Evolutionary conservation across 805 yeast genomes (phyloP), one percentile per base, ranked within the genome.

Genomic region (Yarrowia divulgata): DNA sequence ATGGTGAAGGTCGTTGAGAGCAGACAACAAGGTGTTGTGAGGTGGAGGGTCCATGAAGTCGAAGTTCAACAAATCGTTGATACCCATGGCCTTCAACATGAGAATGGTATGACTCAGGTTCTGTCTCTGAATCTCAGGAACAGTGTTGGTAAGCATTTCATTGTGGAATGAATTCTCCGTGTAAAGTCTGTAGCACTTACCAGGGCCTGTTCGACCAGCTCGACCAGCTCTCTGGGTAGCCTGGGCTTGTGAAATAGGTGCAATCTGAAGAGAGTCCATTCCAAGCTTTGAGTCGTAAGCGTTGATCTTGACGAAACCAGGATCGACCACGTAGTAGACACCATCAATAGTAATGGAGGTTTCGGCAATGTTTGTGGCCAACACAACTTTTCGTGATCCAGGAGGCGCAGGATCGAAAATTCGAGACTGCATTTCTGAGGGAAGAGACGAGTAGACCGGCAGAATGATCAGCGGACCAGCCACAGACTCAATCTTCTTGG

Each of bases 181-280:
- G 76, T 87, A 95, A 29, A 95, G 80, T 46, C 99, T 78, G 75
- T 90, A 95, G 79, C 98, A 95, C 76, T 91, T 91, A 18, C 99
- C 99, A 0, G 98, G 97, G 0, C 97, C 93, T 8, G 97, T 93
- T 81, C 99, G 88, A 50, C 99, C 99, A 7, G 98, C 99, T 81
- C 99, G 87, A 76, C 99, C 99, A 0, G 97, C 93, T 75, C 99
- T 83, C 79, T 95, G 99, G 74, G 92, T 93, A 0, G 97, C 98
- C 52, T 97, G 93, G 0, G 99, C 99, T 75, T 88, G 88, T 0
- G 98, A 93, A 72, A 97, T 92, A 0, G 97, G 96, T 16, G 89
- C 86, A 6, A 95, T 93, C 58, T 89, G 86, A 70, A 95, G 82
- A 42, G 93, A 88, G 70, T 93, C 97, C 87, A 94, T 93, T 16